Conservation (phyloP, 352 stramenopile species). For the Globisporangium cederbergense region DNA sequence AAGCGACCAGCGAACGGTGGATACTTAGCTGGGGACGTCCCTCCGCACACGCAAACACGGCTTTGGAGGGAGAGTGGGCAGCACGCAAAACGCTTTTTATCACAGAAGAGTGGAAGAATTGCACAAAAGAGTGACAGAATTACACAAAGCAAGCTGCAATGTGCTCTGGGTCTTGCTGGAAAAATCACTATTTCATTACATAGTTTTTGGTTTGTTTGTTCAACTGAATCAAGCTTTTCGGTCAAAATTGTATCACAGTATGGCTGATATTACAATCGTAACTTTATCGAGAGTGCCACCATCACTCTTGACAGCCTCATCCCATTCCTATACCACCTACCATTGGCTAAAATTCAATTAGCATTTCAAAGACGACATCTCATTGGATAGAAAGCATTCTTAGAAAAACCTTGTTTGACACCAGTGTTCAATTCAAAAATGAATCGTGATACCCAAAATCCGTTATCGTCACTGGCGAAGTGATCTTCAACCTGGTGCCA, state of each 20-base stretch:
- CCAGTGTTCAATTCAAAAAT: neutral
- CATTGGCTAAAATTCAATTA: neutral
- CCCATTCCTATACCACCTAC: neutral
- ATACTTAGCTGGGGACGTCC: slow-evolving; percentile 6
- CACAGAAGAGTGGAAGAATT: neutral
- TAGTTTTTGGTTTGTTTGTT: too few species aligned
- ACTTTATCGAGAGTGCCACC: slow-evolving; percentile 1
- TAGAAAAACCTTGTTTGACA: neutral
- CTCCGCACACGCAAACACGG: neutral
- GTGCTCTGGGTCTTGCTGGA: too few species aligned
- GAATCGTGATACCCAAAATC: too few species aligned
- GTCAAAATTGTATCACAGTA: too few species aligned
- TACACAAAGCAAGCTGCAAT: neutral
- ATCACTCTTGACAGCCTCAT: neutral
- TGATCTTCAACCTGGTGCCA: neutral
- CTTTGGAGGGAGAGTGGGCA: neutral
- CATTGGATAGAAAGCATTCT: neutral
- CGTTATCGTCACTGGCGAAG: neutral
- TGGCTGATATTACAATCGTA: neutral
- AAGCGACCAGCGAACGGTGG: neutral
- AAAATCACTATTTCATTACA: too few species aligned
- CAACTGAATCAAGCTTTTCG: too few species aligned
- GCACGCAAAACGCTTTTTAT: neutral
- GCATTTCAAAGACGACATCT: neutral
- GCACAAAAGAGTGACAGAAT: neutral